Conservation (phyloP, 2,329 filamentous ascomycete species). For the Emydomyces testavorans region DNA sequence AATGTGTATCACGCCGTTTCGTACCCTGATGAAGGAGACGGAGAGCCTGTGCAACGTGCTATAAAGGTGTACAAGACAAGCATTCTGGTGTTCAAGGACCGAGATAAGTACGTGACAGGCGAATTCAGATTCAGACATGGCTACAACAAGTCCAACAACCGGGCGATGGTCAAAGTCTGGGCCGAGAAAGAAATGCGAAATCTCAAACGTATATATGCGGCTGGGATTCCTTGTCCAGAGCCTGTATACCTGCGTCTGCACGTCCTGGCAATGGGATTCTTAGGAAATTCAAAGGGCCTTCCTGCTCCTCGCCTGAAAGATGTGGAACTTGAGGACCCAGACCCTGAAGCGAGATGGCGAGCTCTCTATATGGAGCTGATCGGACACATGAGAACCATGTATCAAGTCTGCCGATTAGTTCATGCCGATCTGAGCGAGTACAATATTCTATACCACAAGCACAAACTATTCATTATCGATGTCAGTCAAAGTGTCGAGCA, state of each 20-base stretch:
- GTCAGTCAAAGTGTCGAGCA: constrained; percentile 96
- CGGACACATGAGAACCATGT: constrained; percentile 82
- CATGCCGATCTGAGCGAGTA: constrained; percentile 98
- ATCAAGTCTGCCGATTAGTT: constrained; percentile 81
- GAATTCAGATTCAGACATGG: constrained; percentile 85
- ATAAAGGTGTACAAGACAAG: constrained; percentile 99
- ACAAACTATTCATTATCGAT: constrained; percentile 83
- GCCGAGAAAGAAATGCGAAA: constrained; percentile 98
- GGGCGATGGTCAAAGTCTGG: constrained; percentile 97
- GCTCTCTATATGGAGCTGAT: constrained; percentile 71
- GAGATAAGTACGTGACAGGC: constrained; percentile 88
- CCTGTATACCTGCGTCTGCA: constrained; percentile 84
- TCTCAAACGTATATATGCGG: constrained; percentile 66
- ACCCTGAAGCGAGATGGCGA: constrained; percentile 61
- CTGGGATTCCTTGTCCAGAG: constrained; percentile 82
- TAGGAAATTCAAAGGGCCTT: constrained; percentile 77
- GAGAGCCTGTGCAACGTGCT: constrained; percentile 57
- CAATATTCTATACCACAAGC: constrained; percentile 82
- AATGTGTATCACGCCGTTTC: constrained; percentile 90
- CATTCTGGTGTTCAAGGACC: constrained; percentile 94
- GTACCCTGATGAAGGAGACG: constrained; percentile 39
- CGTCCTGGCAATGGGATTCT: constrained; percentile 86
- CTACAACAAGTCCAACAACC: constrained; percentile 87
- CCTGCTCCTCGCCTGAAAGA: constrained; percentile 83
- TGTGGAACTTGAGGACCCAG: constrained; percentile 58